phyloP scores from a whole-genome alignment of 495 filamentous ascomycete species.

The Daldinia bambusicola region DNA sequence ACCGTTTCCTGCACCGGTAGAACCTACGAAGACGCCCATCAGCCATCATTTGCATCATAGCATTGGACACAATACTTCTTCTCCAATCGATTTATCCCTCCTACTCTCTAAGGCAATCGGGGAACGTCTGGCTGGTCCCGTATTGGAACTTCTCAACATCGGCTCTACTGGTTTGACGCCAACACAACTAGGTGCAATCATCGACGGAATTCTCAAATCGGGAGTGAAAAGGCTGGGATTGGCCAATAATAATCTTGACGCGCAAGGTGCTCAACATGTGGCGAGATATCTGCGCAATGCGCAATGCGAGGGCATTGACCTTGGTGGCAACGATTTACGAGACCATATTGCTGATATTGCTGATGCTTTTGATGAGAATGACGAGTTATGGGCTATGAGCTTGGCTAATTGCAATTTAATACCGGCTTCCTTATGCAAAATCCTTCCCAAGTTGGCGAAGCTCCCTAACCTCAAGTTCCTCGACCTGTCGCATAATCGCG shows the following conservation, averaged over 20 bases:
- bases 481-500: constrained; percentile 89
- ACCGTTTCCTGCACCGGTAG: constrained; percentile 70
- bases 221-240: constrained; percentile 81
- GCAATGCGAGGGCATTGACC: constrained; percentile 86
- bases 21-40: constrained; percentile 40
- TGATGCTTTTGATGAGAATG: constrained; percentile 67
- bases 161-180: constrained; percentile 77
- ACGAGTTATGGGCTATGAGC: constrained; percentile 81
- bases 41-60: constrained; percentile 34
- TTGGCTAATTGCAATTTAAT: constrained; percentile 87
- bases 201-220: constrained; percentile 78
- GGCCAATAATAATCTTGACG: constrained; percentile 80
- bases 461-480: constrained; percentile 86
- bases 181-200: constrained; percentile 74
- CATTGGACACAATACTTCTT: constrained; percentile 25
- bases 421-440: constrained; percentile 72
- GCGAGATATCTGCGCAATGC: constrained; percentile 76
- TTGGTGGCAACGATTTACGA: constrained; percentile 87
- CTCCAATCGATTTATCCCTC: constrained; percentile 47
- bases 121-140: constrained; percentile 76
- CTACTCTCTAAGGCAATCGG: constrained; percentile 78
- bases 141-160: constrained; percentile 85
- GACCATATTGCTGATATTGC: constrained; percentile 76
- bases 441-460: constrained; percentile 78
- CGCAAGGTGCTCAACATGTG: constrained; percentile 78